Evolutionary conservation across 768 basidiomycete species (phyloP), one percentile per base, ranked within the genome.

Genomic region (Suillus paluster): DNA sequence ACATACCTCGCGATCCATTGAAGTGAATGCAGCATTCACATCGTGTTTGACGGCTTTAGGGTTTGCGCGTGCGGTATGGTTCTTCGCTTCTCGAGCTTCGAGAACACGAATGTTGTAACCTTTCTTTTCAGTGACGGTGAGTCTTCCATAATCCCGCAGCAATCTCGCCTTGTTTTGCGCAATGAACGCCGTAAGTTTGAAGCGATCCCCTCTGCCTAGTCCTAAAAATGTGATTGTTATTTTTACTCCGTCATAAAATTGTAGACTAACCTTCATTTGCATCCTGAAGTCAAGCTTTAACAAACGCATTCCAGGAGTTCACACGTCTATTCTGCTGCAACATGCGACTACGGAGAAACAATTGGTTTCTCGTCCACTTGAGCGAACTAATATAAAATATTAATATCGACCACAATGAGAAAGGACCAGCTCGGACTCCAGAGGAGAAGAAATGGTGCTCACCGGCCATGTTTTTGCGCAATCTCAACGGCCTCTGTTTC

Each of bases 1-100:
- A 33, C 48, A 19, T 52, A 63, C 62, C 12, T 63, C 62, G 7
- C 21, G 30, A 27, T 63, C 57, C 57, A 63, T 63, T 14, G 23
- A 21, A 4, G 49, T 33, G 49, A 59, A 59, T 12, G 30, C 36
- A 14, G 57, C 38, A 6, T 30, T 59, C 10, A 63, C 19, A 5
- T 11, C 30, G 10, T 53, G 21, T 25, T 45, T 23, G 30, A 59
- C 15, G 14, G 48, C 49, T 23, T 59, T 63, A 4, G 57, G 57
- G 27, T 63, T 63, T 21, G 44, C 44, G 4, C 33, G 19, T 17
- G 46, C 17, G 23, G 44, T 25, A n/a, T 5, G 11, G 12, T 17
- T 27, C 23, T 57, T 62, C 21, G 15, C 44, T 45, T 62, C 38
- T 7, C 54, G 21, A n/a, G 55, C 55, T 33, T 27, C 21, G 6